Percentiles rank a stretch among this genome's conserved stretches.
Conservation (phyloP, 2,329 filamentous ascomycete genomes). For the Metarhizium guizhouense region DNA sequence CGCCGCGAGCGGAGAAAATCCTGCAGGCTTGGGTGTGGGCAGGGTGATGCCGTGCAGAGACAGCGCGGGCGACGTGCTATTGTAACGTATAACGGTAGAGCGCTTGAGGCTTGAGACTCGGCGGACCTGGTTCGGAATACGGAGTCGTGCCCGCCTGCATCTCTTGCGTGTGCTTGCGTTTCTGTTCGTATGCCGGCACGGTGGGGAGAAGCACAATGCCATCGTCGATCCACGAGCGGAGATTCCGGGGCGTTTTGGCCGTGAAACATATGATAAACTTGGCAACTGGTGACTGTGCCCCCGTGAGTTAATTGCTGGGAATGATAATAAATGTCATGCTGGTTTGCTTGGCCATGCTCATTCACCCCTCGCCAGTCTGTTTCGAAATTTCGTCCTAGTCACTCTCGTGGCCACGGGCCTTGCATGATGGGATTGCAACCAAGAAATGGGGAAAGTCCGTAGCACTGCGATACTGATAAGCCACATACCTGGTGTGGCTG, state of each 20-base stretch:
- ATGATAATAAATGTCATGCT: neutral
- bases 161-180: neutral
- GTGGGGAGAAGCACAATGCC: neutral
- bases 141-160: neutral
- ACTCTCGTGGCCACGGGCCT: neutral
- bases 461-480: no score
- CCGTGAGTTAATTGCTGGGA: no score
- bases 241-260: conserved; percentile 1
- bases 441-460: no score
- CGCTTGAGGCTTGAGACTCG: neutral
- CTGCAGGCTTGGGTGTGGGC: neutral
- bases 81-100: neutral
- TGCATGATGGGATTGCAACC: no score
- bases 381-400: neutral
- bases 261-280: neutral
- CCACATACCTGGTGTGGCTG: neutral
- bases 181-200: neutral
- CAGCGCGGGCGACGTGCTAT: neutral
- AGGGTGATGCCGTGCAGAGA: conserved; percentile 5
- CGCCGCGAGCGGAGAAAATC: neutral
- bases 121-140: neutral
- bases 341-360: neutral
- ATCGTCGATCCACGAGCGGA: conserved; percentile 4
- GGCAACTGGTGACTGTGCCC: neutral
- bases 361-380: neutral